Conservation (phyloP, 2,329 filamentous ascomycete genomes). For the Ophiosphaerella korrae region DNA sequence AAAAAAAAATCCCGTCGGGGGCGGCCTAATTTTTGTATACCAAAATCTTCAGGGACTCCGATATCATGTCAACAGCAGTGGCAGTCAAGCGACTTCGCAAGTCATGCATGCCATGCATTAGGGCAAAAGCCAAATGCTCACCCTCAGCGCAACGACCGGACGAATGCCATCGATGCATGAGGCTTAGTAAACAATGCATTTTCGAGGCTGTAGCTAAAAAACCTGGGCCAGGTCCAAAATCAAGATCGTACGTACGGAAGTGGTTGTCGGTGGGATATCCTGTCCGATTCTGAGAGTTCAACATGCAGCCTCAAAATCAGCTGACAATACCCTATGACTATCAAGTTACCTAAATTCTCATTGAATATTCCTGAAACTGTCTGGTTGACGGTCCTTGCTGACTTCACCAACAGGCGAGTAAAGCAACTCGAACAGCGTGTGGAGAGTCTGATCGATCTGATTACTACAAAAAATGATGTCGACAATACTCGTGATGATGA, state of each 20-base stretch:
- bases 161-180: constrained; percentile 25
- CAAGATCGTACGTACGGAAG: constrained; percentile 25
- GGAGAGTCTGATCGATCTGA: constrained; percentile 26
- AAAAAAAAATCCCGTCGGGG: constrained; percentile 6
- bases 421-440: constrained; percentile 32
- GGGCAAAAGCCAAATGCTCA: constrained; percentile 31
- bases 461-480: constrained; percentile 7
- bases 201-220: constrained; percentile 20
- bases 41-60: too few relatives aligned
- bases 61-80: not conserved
- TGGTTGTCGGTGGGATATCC: not conserved
- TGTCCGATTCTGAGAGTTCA: too few relatives aligned
- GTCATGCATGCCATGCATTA: constrained; percentile 26
- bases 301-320: not conserved
- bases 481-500: constrained; percentile 1
- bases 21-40: not conserved
- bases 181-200: constrained; percentile 26
- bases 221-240: constrained; percentile 17
- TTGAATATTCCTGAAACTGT: not conserved
- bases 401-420: constrained; percentile 19
- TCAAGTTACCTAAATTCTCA: too few relatives aligned
- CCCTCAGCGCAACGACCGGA: constrained; percentile 17
- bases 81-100: constrained; percentile 17
- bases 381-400: not conserved
- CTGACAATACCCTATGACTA: too few relatives aligned